Conservation (phyloP, 2,329 filamentous ascomycete genomes). For the Zasmidium angulare region DNA sequence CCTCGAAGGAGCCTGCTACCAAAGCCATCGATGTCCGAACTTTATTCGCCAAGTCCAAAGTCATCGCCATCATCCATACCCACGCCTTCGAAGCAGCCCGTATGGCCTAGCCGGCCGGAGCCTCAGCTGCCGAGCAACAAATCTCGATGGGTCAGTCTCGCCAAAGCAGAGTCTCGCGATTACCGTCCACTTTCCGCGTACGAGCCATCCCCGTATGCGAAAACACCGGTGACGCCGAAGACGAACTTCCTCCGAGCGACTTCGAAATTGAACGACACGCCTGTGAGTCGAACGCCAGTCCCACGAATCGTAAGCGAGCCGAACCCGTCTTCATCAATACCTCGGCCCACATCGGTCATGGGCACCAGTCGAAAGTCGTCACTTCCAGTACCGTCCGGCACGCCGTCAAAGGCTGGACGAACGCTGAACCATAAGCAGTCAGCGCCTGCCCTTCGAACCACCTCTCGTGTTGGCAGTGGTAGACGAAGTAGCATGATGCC, state of each 20-base stretch:
- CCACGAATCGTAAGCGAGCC: constrained; percentile 15
- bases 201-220: constrained; percentile 37
- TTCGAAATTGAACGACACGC: constrained; percentile 11
- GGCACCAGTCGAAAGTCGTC: constrained; percentile 23
- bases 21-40: constrained; percentile 17
- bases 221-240: constrained; percentile 31
- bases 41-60: constrained; percentile 12
- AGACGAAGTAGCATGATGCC: constrained; percentile 26
- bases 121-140: constrained; percentile 21
- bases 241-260: constrained; percentile 27
- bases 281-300: constrained; percentile 5
- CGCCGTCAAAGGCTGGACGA: constrained; percentile 9
- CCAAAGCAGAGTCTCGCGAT: constrained; percentile 26
- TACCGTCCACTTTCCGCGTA: constrained; percentile 35
- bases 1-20: constrained; percentile 20
- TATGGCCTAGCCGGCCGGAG: constrained; percentile 21
- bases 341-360: constrained; percentile 19
- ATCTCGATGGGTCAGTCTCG: constrained; percentile 24
- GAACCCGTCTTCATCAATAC: constrained; percentile 18
- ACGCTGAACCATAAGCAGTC: constrained; percentile 18
- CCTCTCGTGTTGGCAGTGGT: constrained; percentile 15
- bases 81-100: constrained; percentile 17
- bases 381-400: constrained; percentile 21
- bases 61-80: constrained; percentile 25
- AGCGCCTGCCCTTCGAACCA: constrained; percentile 19